Conservation (phyloP, 345 rosid genomes). For the Excoecaria agallocha region DNA sequence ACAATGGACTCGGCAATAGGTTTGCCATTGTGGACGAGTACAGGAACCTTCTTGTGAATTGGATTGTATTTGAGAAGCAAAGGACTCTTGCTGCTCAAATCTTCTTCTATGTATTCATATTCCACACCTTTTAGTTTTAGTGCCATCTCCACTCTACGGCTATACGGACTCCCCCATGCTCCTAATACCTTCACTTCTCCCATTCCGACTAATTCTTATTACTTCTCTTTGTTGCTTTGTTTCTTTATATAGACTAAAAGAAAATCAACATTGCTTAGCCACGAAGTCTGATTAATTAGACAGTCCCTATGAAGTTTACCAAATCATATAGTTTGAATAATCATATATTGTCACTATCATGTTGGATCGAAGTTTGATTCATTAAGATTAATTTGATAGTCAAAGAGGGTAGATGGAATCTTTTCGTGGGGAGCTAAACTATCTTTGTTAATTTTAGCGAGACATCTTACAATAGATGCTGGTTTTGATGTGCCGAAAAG, state of each 20-base stretch:
- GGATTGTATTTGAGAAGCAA: conserved; percentile 35
- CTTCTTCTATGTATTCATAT: conserved; percentile 32
- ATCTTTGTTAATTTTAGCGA: no score
- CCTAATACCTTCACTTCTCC: conserved; percentile 33
- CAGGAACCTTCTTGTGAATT: conserved; percentile 36
- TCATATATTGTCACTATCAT: no score
- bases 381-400: no score
- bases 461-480: no score
- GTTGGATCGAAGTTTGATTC: no score
- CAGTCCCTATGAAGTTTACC: no score
- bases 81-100: conserved; percentile 25
- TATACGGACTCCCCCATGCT: conserved; percentile 21
- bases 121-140: conserved; percentile 35
- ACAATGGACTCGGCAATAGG: conserved; percentile 27
- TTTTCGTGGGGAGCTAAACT: no score
- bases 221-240: neutral
- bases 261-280: neutral
- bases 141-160: conserved; percentile 28
- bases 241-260: neutral
- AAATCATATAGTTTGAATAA: no score
- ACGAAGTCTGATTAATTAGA: neutral
- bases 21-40: conserved; percentile 30
- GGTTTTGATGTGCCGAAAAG: no score
- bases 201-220: neutral
- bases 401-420: no score